Percentiles rank a stretch among this genome's conserved stretches.
phyloP scores from a whole-genome alignment of 768 basidiomycete species.

The Collybia nuda region DNA sequence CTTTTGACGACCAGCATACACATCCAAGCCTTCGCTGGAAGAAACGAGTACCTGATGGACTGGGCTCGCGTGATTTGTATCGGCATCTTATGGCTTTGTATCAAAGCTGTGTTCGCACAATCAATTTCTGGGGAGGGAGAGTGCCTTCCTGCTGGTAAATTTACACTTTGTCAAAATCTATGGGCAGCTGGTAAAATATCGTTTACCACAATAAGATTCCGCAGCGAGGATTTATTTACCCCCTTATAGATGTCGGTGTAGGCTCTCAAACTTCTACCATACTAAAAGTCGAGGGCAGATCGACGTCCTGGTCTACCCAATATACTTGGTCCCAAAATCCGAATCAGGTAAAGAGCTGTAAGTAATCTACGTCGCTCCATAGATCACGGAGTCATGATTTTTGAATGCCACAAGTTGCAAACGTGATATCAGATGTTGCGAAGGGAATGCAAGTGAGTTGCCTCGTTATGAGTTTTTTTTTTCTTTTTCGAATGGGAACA shows the following conservation, averaged over 20 bases:
- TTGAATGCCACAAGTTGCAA: conserved; percentile 37
- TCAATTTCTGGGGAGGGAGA: conserved; percentile 43
- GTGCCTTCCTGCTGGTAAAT: conserved; percentile 46
- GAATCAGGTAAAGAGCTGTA: conserved; percentile 59
- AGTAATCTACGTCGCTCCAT: conserved; percentile 10
- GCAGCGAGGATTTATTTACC: too few species aligned
- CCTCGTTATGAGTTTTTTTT: neutral
- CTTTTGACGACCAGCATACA: too few species aligned
- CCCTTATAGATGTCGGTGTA: conserved; percentile 28
- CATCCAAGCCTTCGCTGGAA: too few species aligned
- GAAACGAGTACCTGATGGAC: too few species aligned
- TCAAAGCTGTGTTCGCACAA: conserved; percentile 20
- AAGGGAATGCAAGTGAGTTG: conserved; percentile 45
- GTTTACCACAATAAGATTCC: neutral
- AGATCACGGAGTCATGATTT: neutral
- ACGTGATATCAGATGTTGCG: conserved; percentile 42
- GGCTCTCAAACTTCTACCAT: conserved; percentile 52
- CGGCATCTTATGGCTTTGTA: too few species aligned
- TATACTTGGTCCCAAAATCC: conserved; percentile 51
- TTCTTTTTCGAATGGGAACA: neutral
- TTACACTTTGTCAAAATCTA: conserved; percentile 55
- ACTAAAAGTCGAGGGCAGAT: conserved; percentile 32
- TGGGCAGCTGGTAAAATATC: conserved; percentile 44
- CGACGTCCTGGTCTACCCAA: conserved; percentile 51
- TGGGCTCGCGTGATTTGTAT: too few species aligned